Conservation (phyloP, 176 grass and related monocot genomes). For the Triticum monococcum region DNA sequence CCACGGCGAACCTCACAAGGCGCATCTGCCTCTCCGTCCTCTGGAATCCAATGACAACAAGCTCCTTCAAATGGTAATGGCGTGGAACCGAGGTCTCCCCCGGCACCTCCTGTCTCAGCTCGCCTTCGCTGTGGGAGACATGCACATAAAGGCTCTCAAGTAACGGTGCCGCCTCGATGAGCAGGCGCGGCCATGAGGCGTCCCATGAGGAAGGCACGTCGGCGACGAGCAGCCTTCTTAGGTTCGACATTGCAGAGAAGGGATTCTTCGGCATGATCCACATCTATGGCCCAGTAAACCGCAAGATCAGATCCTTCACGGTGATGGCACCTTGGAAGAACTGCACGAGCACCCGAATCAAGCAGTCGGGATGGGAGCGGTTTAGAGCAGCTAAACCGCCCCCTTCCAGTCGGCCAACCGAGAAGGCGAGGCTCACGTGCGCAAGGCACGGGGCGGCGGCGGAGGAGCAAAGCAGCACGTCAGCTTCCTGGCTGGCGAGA, state of each 20-base stretch:
- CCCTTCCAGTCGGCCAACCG: not conserved
- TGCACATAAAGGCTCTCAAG: not conserved
- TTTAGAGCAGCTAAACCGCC: not conserved
- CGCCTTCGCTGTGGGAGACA: not conserved
- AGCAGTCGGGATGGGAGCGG: not conserved
- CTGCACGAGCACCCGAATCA: not conserved
- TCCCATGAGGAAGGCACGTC: not conserved
- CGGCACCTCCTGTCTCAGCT: too few species aligned
- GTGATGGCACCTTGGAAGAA: not conserved
- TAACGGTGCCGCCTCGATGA: not conserved
- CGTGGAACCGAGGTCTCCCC: too few species aligned
- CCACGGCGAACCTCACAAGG: too few species aligned
- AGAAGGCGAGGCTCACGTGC: not conserved
- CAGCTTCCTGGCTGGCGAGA: not conserved
- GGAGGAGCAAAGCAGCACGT: not conserved
- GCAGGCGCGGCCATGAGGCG: not conserved
- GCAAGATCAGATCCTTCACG: not conserved
- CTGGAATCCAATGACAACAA: too few species aligned
- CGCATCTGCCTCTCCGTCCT: too few species aligned
- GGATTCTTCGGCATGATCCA: not conserved
- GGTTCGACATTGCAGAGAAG: not conserved
- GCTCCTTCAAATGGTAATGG: too few species aligned
- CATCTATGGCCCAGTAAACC: not conserved
- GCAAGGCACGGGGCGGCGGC: not conserved
- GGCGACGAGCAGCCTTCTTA: not conserved